A percentile compares a stretch with the other conserved stretches of the same genome.
These are phyloP conservation scores for Cadophora luteo-olivacea DNA, from an alignment of 2,329 filamentous ascomycete genomes.

Conservation along the genomic window DNA sequence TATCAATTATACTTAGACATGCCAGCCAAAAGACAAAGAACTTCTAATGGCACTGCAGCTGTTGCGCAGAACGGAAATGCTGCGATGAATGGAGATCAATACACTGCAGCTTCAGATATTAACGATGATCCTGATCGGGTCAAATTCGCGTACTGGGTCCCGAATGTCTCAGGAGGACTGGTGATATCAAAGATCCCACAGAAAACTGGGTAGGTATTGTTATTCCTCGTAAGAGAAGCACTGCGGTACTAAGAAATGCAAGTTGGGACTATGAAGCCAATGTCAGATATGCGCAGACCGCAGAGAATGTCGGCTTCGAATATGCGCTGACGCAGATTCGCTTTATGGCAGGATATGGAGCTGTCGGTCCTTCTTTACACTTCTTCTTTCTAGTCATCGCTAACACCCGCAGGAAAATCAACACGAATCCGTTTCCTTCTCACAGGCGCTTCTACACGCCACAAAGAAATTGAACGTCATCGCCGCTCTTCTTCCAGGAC, in stretches of 20 bases:
- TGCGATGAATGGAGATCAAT: slow-evolving; percentile 32
- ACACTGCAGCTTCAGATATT: slow-evolving; percentile 45
- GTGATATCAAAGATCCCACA: slow-evolving; percentile 60
- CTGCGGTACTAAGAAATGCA: not conserved
- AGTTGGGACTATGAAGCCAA: slow-evolving; percentile 57
- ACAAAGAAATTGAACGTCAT: slow-evolving; percentile 58
- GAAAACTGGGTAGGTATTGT: slow-evolving; percentile 44
- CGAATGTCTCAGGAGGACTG: slow-evolving; percentile 59
- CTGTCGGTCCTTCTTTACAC: slow-evolving; percentile 37
- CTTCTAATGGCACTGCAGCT: slow-evolving; percentile 24
- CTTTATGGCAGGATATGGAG: slow-evolving; percentile 58
- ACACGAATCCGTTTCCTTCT: slow-evolving; percentile 59
- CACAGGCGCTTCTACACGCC: slow-evolving; percentile 54
- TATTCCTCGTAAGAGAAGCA: not conserved
- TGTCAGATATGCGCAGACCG: slow-evolving; percentile 55
- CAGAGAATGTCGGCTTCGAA: slow-evolving; percentile 56
- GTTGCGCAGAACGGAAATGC: slow-evolving; percentile 16
- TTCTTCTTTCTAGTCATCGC: not conserved
- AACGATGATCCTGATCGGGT: slow-evolving; percentile 52
- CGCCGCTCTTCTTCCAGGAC: slow-evolving; percentile 56
- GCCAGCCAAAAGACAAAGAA: slow-evolving; percentile 30
- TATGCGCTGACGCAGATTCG: slow-evolving; percentile 59
- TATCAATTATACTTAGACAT: not conserved
- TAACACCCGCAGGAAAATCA: slow-evolving; percentile 47
- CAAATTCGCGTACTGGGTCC: slow-evolving; percentile 60